Base-by-base conservation (phyloP, 176 grass and related monocot genomes). In the Oryza glaberrima region DNA sequence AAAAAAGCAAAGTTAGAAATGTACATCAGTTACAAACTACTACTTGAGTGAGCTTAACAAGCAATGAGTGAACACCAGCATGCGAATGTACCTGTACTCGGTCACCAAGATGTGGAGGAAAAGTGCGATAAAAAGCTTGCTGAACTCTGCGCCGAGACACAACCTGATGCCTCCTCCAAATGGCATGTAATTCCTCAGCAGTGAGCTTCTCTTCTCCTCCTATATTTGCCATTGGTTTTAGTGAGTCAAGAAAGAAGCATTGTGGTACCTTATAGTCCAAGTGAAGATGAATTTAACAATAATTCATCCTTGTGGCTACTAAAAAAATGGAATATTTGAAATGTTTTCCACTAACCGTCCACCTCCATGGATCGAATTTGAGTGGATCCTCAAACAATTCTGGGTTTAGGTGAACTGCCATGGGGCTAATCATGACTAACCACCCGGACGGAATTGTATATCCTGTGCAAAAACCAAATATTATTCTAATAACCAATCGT, bases 61-160 rank as follows among this genome's bases (percentile, higher is more conserved):
- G 13, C 30, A 20, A 41, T 3, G 20, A 36, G 36, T 70, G 38
- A 34, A 41, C 4, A 70, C 4, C 16, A 40, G 34, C 67, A 20
- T 70, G 38, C 4, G 35, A 4, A 52, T 11, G 9, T n/a, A 82
- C 80, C 47, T 87, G 8, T 81, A 76, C 23, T 81, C 60, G 5
- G 78, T 81, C 35, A 81, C 64, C 48, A 87, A 61, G 9, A 30
- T 43, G 12, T 81, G 85, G 7, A 87, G 70, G 71, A 81, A 81
- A 14, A 81, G 47, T 45, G 85, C 10, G 1, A 75, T 75, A 11
- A 67, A 73, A 34, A 81, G 48, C 46, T 73, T 67, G 34, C 70
- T 81, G n/a, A 87, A 87, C 3, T 75, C 61, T 74, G 77, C 22
- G 7, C 77, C 85, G 2, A 43, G 45, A 41, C 85, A 87, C 11